A percentile compares a stretch with the other conserved stretches of the same genome.
Evolutionary conservation across 2,329 filamentous ascomycete genomes (phyloP).

Genomic region (Endothia cerciana): DNA sequence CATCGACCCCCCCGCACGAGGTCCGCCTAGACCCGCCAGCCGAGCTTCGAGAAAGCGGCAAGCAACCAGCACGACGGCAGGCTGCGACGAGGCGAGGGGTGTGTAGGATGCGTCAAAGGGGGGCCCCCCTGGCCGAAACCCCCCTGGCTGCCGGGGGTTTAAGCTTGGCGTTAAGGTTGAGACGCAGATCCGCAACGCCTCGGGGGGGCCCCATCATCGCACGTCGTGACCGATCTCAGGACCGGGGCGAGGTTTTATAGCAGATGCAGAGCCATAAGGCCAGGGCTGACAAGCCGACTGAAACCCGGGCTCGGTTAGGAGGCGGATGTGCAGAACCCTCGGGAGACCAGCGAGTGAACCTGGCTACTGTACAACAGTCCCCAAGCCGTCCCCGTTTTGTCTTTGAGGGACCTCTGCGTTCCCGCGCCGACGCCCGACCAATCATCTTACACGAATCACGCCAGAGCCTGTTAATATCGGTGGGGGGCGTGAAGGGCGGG

Average conservation of each 20-base stretch:
- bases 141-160: conserved; percentile 18
- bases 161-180: conserved; percentile 24
- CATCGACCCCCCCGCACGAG: too few species aligned
- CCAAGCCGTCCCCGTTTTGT: too few species aligned
- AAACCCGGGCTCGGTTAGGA: neutral
- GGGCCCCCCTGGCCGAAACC: conserved; percentile 5
- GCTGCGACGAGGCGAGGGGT: neutral
- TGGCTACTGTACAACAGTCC: too few species aligned
- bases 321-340: neutral
- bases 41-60: neutral
- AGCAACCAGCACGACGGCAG: neutral
- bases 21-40: too few species aligned
- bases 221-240: neutral
- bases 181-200: conserved; percentile 1
- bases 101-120: neutral
- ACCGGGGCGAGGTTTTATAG: neutral
- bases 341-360: too few species aligned
- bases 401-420: neutral
- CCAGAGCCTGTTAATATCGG: neutral
- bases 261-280: neutral
- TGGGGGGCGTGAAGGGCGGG: neutral
- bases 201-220: conserved; percentile 14
- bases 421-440: conserved; percentile 2
- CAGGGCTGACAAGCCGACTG: neutral
- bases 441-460: conserved; percentile 28